These are phyloP conservation scores for Capsella bursapastoris DNA, from an alignment of 345 rosid genomes.

Conservation along the genomic window DNA sequence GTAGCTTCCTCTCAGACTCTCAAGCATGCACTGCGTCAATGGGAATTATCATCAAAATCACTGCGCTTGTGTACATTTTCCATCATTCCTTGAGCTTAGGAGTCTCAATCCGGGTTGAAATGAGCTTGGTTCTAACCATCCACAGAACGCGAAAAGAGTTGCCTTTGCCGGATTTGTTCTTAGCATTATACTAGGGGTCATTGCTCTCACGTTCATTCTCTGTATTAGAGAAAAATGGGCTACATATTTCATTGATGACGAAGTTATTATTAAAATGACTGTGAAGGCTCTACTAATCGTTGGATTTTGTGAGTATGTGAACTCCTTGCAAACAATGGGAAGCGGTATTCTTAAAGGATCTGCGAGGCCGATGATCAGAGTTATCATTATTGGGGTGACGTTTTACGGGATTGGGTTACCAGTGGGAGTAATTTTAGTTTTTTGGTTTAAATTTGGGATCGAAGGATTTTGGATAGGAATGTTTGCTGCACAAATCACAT, in stretches of 20 bases:
- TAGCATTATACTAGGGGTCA: constrained; percentile 35
- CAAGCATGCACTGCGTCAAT: constrained; percentile 32
- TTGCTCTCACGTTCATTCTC: constrained; percentile 22
- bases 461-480: too few species aligned
- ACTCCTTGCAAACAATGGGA: constrained; percentile 37
- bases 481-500: too few species aligned
- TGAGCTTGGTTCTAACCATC: constrained; percentile 26
- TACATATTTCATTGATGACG: constrained; percentile 7
- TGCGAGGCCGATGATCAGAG: too few species aligned
- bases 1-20: constrained; percentile 21
- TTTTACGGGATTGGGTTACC: too few species aligned
- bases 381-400: too few species aligned
- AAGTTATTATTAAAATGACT: not conserved
- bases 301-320: constrained; percentile 38
- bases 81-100: constrained; percentile 26
- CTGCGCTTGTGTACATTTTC: constrained; percentile 34
- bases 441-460: too few species aligned
- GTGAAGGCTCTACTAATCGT: constrained; percentile 23
- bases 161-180: constrained; percentile 36
- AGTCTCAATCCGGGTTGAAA: constrained; percentile 28
- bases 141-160: constrained; percentile 25
- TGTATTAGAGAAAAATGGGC: constrained; percentile 32
- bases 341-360: not conserved
- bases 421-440: too few species aligned
- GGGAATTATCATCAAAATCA: constrained; percentile 32